Conservation (phyloP, 441 rosid genomes). For the Corymbia calophylla region DNA sequence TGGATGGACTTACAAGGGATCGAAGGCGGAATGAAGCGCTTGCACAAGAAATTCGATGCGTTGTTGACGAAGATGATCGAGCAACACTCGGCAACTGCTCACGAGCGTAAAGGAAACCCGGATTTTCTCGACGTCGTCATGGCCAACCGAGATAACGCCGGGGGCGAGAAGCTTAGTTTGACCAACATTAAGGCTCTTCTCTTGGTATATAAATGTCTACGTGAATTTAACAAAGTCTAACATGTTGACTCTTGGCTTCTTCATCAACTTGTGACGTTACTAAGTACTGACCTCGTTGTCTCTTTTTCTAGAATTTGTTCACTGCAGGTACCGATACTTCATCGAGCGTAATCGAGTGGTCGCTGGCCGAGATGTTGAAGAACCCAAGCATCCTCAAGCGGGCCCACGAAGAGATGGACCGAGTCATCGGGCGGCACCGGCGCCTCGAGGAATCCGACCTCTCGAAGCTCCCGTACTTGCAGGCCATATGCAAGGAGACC, state of each 20-base stretch:
- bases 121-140: conserved; percentile 44
- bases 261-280: neutral
- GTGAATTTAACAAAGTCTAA: neutral
- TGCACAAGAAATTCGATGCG: conserved; percentile 38
- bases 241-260: too few species aligned
- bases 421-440: conserved; percentile 39
- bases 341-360: conserved; percentile 58
- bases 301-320: conserved; percentile 33
- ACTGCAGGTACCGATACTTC: conserved; percentile 59
- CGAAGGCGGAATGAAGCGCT: conserved; percentile 44
- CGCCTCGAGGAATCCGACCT: conserved; percentile 42
- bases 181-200: conserved; percentile 53
- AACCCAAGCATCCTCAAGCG: conserved; percentile 27
- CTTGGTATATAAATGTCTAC: conserved; percentile 16
- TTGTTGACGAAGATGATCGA: conserved; percentile 39
- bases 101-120: conserved; percentile 27
- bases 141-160: conserved; percentile 25
- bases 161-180: conserved; percentile 23
- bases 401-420: conserved; percentile 57
- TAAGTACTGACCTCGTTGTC: neutral
- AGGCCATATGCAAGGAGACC: conserved; percentile 48
- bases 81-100: conserved; percentile 26
- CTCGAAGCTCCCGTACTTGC: conserved; percentile 31
- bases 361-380: conserved; percentile 38
- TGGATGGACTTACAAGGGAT: conserved; percentile 73